These are phyloP conservation scores for Venturia pyrina DNA, from an alignment of 2,329 filamentous ascomycete genomes.

Conservation along the genomic window DNA sequence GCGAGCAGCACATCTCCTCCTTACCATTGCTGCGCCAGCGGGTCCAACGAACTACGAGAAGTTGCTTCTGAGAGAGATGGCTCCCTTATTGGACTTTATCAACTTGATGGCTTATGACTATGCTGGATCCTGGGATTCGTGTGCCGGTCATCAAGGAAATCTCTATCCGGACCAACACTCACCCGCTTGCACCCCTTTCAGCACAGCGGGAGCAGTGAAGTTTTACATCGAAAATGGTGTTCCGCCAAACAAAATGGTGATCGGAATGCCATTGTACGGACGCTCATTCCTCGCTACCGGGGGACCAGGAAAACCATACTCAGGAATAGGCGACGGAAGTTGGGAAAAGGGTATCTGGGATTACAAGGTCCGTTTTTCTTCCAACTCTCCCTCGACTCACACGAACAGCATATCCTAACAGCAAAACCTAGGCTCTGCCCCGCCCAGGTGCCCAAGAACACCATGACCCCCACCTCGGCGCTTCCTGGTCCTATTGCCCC, in stretches of 20 bases:
- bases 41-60: conserved; percentile 31
- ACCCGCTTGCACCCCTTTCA: conserved; percentile 65
- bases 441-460: conserved; percentile 53
- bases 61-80: conserved; percentile 32
- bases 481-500: conserved; percentile 69
- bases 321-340: conserved; percentile 64
- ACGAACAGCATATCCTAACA: background rate
- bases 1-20: conserved; percentile 29
- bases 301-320: conserved; percentile 60
- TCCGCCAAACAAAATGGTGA: conserved; percentile 60
- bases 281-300: conserved; percentile 72
- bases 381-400: background rate
- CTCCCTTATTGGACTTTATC: conserved; percentile 36
- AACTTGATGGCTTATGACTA: conserved; percentile 44
- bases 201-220: conserved; percentile 58
- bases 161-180: conserved; percentile 50
- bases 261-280: conserved; percentile 90
- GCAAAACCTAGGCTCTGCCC: conserved; percentile 48
- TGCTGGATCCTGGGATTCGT: conserved; percentile 68
- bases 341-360: conserved; percentile 85
- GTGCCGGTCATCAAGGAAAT: conserved; percentile 72
- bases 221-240: conserved; percentile 59
- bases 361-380: conserved; percentile 50
- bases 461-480: conserved; percentile 53
- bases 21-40: conserved; percentile 36